phyloP scores from a whole-genome alignment of 306 rosid genomes.

The Ziziphus jujuba region DNA sequence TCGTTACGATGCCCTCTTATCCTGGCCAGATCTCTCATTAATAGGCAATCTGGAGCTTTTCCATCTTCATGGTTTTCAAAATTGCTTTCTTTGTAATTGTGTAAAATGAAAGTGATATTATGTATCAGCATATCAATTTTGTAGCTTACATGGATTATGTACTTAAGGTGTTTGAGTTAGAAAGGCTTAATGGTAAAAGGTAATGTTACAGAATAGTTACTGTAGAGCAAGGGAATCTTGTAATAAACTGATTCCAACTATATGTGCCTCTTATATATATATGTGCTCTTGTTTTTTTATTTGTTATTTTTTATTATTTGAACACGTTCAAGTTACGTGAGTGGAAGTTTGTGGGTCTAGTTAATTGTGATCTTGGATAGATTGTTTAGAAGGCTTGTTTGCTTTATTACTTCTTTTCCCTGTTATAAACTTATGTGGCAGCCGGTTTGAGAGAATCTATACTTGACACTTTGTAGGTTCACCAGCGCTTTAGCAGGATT shows the following conservation, averaged over 20 bases:
- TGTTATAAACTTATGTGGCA: background rate
- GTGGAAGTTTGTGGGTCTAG: background rate
- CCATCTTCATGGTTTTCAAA: too few relatives aligned
- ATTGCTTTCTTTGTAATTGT: too few relatives aligned
- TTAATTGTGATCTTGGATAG: background rate
- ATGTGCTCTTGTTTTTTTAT: background rate
- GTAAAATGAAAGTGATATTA: too few relatives aligned
- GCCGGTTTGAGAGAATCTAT: slow-evolving; percentile 1
- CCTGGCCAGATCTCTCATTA: too few relatives aligned
- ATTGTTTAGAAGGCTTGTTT: background rate
- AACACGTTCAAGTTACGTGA: background rate
- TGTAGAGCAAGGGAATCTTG: too few relatives aligned
- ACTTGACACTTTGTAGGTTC: slow-evolving; percentile 57
- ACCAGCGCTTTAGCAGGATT: slow-evolving; percentile 71
- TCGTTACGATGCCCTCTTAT: too few relatives aligned
- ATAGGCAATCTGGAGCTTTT: too few relatives aligned
- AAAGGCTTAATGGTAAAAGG: too few relatives aligned
- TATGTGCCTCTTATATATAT: background rate
- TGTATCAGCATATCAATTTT: too few relatives aligned
- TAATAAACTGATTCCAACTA: background rate
- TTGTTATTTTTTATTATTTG: background rate
- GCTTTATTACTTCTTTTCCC: background rate
- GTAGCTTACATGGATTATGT: too few relatives aligned
- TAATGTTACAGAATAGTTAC: too few relatives aligned
- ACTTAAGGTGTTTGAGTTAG: too few relatives aligned